Base-by-base conservation (phyloP, 2,329 filamentous ascomycete species). In the Cytospora leucostoma region DNA sequence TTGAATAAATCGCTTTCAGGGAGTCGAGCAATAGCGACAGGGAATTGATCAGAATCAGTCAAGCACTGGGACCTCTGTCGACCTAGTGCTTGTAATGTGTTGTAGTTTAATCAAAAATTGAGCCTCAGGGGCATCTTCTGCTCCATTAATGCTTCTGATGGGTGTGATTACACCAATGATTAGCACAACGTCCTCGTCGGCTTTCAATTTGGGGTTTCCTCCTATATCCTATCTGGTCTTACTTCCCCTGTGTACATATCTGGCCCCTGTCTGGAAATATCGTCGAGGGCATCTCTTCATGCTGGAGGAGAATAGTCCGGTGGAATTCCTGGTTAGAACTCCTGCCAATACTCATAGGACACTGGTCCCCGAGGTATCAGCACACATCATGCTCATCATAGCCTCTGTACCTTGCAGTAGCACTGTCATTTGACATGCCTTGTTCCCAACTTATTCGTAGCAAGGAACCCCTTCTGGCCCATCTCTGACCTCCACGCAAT, bases 401-500 rank as follows among this genome's bases (percentile, higher is more conserved):
- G 3, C 12, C 10, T 3, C 27, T 37, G 7, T 44, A 33, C 10
- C 19, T 17, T 11, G 21, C 21, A n/a, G 1, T 15, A 19, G 17
- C 11, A 8, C 33, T 55, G 40, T 55, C 59, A 61, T 15, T 27
- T 19, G 33, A 61, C 7, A 33, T 69, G 55, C 68, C 82, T 80
- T 62, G 83, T 82, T 13, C 85, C 84, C 67, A 96, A 78, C 81
- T 90, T 94, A 11, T 93, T 93, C 7, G 95, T 99, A 52, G 89
- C 92, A 72, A 99, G 79, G 70, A 88, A 93, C 0, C 95, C 95
- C 70, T 86, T 85, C 76, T 94, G 95, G 0, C 95, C 95, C 89
- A 97, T 93, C 66, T 91, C 86, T 44, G 90, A 90, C 67, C 91
- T 84, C 95, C 95, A 99, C 61, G 92, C 89, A 64, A 98, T 90